phyloP scores from a whole-genome alignment of 176 grass and related monocot genomes.

The Carex parvula region DNA sequence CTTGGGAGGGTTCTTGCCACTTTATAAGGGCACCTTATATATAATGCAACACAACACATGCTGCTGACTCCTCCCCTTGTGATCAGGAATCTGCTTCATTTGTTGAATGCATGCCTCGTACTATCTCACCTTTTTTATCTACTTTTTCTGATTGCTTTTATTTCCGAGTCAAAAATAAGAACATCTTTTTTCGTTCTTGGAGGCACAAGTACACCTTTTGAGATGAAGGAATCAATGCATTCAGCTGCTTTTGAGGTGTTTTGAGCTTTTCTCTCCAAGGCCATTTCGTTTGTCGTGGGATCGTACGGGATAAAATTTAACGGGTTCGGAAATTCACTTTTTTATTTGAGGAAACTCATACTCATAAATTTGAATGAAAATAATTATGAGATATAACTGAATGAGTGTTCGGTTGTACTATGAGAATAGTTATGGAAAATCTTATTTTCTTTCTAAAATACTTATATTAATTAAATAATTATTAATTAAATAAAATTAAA shows the following conservation, averaged over 20 bases:
- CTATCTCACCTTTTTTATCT: conserved; percentile 1
- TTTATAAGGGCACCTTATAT: not conserved
- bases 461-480: no score
- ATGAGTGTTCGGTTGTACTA: no score
- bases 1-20: not conserved
- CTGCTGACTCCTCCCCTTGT: conserved; percentile 32
- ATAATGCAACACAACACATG: conserved; percentile 19
- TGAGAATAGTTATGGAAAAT: no score
- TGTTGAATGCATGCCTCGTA: conserved; percentile 28
- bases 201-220: not conserved
- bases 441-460: no score
- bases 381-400: no score
- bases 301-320: no score
- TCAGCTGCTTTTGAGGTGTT: not conserved
- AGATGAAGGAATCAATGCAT: conserved; percentile 7
- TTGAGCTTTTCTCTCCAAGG: not conserved
- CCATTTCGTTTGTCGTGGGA: no score
- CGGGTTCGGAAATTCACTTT: no score
- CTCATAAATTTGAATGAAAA: no score
- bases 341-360: no score
- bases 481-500: no score
- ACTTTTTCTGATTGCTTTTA: not conserved
- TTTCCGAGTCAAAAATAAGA: not conserved
- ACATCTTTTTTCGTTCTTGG: conserved; percentile 9
- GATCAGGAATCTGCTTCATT: conserved; percentile 30